phyloP scores from a whole-genome alignment of 2,329 filamentous ascomycete species.

The Niveomyces coronatus region DNA sequence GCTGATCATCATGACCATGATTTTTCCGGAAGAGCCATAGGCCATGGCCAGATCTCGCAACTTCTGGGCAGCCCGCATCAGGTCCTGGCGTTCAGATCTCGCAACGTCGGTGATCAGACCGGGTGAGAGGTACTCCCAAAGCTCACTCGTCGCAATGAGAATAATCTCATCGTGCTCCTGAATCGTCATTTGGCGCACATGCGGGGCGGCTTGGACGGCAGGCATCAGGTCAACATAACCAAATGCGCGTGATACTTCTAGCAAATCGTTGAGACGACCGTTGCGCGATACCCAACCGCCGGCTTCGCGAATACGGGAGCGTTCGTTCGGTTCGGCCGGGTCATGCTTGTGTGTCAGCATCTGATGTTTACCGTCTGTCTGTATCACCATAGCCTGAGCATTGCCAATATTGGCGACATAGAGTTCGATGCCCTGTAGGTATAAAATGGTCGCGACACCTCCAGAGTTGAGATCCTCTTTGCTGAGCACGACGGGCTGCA shows the following conservation, averaged over 20 bases:
- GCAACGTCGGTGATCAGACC: conserved; percentile 89
- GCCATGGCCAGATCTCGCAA: conserved; percentile 90
- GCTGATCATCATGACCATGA: conserved; percentile 98
- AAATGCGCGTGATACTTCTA: conserved; percentile 89
- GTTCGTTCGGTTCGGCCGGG: conserved; percentile 74
- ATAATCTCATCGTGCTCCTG: conserved; percentile 90
- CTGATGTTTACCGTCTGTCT: conserved; percentile 73
- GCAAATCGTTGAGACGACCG: conserved; percentile 81
- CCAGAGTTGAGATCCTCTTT: conserved; percentile 86
- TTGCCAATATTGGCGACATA: conserved; percentile 95
- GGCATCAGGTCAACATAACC: conserved; percentile 91
- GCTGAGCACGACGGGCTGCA: conserved; percentile 65
- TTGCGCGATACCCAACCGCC: conserved; percentile 94
- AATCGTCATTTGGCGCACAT: conserved; percentile 68
- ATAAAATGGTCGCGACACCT: conserved; percentile 84
- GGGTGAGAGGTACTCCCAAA: conserved; percentile 90
- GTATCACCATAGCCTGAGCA: conserved; percentile 89
- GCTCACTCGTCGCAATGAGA: conserved; percentile 77
- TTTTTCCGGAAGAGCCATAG: conserved; percentile 86
- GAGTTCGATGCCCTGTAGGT: conserved; percentile 79
- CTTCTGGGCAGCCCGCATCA: conserved; percentile 94
- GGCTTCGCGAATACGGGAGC: conserved; percentile 83
- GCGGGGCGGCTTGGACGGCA: conserved; percentile 80
- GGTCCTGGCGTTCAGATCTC: conserved; percentile 71
- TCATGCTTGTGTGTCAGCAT: conserved; percentile 88